These are phyloP conservation scores for Gaultheria prostrata DNA, from an alignment of 148 eudicot genomes.

Conservation along the genomic window DNA sequence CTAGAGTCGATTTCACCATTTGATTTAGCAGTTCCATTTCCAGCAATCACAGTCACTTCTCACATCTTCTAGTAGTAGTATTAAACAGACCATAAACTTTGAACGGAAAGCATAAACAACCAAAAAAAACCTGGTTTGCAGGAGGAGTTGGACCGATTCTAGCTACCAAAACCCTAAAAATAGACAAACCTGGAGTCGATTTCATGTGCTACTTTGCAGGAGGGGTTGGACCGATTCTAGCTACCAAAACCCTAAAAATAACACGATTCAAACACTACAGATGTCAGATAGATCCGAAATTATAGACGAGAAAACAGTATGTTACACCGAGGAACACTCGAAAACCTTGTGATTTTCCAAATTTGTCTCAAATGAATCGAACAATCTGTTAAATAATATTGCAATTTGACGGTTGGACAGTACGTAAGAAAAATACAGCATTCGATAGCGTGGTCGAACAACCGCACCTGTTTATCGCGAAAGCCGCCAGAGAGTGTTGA, in stretches of 20 bases:
- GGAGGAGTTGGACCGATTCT: slow-evolving; percentile 8
- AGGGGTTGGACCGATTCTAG: slow-evolving; percentile 3
- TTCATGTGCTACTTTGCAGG: slow-evolving; percentile 12
- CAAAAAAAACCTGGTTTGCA: neutral
- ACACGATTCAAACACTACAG: slow-evolving; percentile 17
- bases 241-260: slow-evolving; percentile 24
- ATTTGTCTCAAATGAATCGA: slow-evolving; percentile 7
- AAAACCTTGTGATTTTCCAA: slow-evolving; percentile 18
- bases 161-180: slow-evolving; percentile 25
- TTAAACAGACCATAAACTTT: no score
- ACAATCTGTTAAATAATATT: neutral
- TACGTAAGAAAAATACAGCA: neutral
- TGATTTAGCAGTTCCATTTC: no score
- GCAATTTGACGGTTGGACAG: neutral
- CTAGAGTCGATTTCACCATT: no score
- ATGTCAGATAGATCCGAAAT: slow-evolving; percentile 53
- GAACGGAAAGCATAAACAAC: no score
- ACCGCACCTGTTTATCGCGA: slow-evolving; percentile 17
- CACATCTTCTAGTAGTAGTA: no score
- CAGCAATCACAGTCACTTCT: no score
- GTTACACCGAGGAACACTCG: slow-evolving; percentile 7
- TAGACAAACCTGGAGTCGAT: neutral
- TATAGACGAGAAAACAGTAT: slow-evolving; percentile 25
- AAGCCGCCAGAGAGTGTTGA: slow-evolving; percentile 23
- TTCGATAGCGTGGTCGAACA: neutral